Percentiles rank a stretch among this genome's conserved stretches.
Evolutionary conservation across 2,329 filamentous ascomycete genomes (phyloP).

Genomic region (Coniella lustricola): DNA sequence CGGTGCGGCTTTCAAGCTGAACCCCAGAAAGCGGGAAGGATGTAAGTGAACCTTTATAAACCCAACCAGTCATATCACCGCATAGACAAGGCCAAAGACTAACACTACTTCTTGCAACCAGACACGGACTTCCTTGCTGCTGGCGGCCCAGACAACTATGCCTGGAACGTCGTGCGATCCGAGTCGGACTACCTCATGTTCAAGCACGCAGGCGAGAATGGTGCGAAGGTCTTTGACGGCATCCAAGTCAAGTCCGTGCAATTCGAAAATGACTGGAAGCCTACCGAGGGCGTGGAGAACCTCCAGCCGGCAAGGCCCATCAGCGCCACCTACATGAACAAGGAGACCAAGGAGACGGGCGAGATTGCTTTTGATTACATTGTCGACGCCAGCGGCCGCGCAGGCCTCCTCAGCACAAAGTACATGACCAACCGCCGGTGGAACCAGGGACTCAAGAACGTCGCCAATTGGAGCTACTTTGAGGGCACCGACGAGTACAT

Average conservation of each 20-base stretch:
- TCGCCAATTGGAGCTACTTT: conserved; percentile 41
- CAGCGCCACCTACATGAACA: conserved; percentile 28
- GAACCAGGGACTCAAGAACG: conserved; percentile 41
- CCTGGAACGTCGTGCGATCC: conserved; percentile 41
- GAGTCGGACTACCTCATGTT: conserved; percentile 39
- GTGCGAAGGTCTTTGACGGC: conserved; percentile 34
- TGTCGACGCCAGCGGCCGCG: conserved; percentile 41
- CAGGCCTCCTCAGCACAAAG: conserved; percentile 39
- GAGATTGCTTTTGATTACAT: conserved; percentile 39
- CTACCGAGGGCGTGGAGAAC: neutral
- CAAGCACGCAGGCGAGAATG: conserved; percentile 31
- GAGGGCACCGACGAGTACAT: conserved; percentile 27
- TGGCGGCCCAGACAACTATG: conserved; percentile 29
- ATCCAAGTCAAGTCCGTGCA: conserved; percentile 29
- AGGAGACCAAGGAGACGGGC: conserved; percentile 29
- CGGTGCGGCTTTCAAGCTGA: conserved; percentile 34
- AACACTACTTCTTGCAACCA: neutral
- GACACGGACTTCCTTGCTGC: conserved; percentile 35
- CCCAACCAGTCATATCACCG: neutral
- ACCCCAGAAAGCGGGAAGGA: conserved; percentile 20
- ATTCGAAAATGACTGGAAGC: conserved; percentile 21
- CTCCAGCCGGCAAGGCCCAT: conserved; percentile 25
- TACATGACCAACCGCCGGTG: conserved; percentile 40
- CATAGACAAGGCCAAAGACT: too few species aligned
- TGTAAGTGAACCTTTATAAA: too few species aligned